Conservation (phyloP, 208 protist genomes). For the Vickermania spadyakhi region DNA sequence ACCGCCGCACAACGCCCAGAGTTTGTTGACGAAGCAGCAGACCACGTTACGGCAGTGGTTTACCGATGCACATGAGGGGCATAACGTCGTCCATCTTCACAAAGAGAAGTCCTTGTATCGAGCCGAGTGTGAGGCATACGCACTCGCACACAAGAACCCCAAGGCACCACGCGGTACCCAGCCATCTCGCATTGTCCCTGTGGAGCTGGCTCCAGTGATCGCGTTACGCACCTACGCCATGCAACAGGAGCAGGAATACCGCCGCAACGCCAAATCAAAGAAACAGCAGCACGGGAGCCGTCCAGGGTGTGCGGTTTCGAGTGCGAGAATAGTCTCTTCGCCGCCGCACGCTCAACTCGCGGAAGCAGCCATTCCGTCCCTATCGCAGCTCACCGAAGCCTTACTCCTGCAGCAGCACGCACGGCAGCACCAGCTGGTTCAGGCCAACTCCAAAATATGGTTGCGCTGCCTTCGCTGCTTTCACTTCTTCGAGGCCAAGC, state of each 20-base stretch:
- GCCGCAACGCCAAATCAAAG: slow-evolving; percentile 14
- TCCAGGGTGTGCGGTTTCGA: not conserved
- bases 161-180: slow-evolving; percentile 13
- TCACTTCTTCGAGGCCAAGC: slow-evolving; percentile 57
- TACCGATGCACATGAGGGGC: slow-evolving; percentile 15
- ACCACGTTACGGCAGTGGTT: slow-evolving; percentile 28
- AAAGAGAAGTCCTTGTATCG: slow-evolving; percentile 43
- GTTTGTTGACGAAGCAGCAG: slow-evolving; percentile 16
- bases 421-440: slow-evolving; percentile 44
- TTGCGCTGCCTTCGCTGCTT: slow-evolving; percentile 77
- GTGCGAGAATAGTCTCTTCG: not conserved
- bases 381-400: slow-evolving; percentile 17
- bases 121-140: slow-evolving; percentile 42
- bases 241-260: slow-evolving; percentile 14
- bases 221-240: slow-evolving; percentile 42
- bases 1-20: slow-evolving; percentile 10
- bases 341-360: not conserved
- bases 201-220: slow-evolving; percentile 45
- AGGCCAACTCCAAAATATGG: slow-evolving; percentile 38
- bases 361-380: not conserved
- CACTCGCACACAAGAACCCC: slow-evolving; percentile 20
- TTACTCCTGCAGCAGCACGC: slow-evolving; percentile 55
- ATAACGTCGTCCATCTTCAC: slow-evolving; percentile 27
- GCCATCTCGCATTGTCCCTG: slow-evolving; percentile 29
- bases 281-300: not conserved